These are phyloP conservation scores for Phytopythium sindhum DNA, from an alignment of 352 stramenopile species.

Conservation along the genomic window DNA sequence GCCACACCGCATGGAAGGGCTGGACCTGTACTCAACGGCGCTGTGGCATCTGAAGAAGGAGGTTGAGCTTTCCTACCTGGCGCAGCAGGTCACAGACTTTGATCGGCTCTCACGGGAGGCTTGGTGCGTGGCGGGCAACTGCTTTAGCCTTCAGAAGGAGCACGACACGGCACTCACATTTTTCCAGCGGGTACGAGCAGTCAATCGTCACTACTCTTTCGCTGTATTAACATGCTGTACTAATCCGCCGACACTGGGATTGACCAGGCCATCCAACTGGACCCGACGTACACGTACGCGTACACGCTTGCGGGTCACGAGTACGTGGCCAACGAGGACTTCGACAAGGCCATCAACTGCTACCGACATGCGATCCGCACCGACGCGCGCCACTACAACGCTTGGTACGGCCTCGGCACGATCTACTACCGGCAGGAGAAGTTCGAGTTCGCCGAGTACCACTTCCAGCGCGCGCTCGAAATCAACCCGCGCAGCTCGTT, in stretches of 20 bases:
- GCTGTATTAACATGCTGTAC: neutral
- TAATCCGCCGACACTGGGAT: neutral
- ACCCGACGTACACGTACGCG: constrained; percentile 96
- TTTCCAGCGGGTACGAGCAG: constrained; percentile 84
- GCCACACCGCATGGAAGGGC: constrained; percentile 91
- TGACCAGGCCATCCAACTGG: constrained; percentile 88
- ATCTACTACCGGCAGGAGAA: constrained; percentile 98
- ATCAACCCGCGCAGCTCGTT: constrained; percentile 95
- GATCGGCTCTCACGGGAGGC: constrained; percentile 92
- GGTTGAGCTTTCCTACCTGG: constrained; percentile 95
- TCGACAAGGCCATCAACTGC: constrained; percentile 95
- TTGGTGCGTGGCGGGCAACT: constrained; percentile 97
- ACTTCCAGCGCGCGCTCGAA: constrained; percentile 92
- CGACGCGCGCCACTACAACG: constrained; percentile 92
- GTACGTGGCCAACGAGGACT: constrained; percentile 97
- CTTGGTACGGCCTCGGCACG: constrained; percentile 90
- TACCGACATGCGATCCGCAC: constrained; percentile 93
- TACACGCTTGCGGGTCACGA: constrained; percentile 98
- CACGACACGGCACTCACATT: constrained; percentile 95
- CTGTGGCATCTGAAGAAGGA: constrained; percentile 98
- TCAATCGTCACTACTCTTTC: neutral
- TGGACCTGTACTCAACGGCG: constrained; percentile 95
- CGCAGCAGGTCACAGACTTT: constrained; percentile 92
- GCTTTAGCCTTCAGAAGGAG: constrained; percentile 98
- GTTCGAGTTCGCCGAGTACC: constrained; percentile 96